Evolutionary conservation across 2,329 filamentous ascomycete species (phyloP).

Genomic region (Trichoderma harzianum): DNA sequence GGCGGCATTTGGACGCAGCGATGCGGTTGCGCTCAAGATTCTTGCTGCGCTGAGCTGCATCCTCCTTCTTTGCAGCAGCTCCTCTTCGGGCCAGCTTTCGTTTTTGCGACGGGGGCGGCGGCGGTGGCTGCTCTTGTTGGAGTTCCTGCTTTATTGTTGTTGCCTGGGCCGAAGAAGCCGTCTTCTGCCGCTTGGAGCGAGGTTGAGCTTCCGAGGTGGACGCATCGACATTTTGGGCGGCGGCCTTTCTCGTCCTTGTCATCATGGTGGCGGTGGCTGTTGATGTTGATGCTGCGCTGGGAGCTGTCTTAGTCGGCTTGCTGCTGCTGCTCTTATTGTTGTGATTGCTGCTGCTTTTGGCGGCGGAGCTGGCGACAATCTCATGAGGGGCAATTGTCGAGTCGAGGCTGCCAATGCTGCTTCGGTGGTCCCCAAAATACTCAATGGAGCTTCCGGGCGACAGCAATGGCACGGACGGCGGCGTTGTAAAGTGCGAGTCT

Average conservation of each 20-base stretch:
- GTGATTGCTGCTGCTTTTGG: background rate
- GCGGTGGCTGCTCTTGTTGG: background rate
- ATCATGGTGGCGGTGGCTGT: background rate
- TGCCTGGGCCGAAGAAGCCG: background rate
- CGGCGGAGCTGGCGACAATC: background rate
- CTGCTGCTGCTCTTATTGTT: background rate
- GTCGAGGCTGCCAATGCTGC: conserved; percentile 12
- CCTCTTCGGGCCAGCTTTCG: background rate
- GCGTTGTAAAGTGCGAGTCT: conserved; percentile 13
- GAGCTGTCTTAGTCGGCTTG: background rate
- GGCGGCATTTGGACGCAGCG: conserved; percentile 70
- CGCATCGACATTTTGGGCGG: background rate
- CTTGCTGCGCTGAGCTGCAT: conserved; percentile 42
- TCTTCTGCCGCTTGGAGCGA: conserved; percentile 13
- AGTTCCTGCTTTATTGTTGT: background rate
- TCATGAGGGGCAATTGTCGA: conserved; percentile 6
- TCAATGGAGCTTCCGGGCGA: conserved; percentile 17
- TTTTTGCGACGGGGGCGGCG: background rate
- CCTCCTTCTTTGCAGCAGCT: background rate
- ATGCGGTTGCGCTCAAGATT: conserved; percentile 69
- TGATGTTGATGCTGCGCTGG: background rate
- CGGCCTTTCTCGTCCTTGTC: conserved; percentile 1
- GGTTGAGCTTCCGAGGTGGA: background rate
- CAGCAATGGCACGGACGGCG: background rate
- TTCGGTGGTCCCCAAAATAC: conserved; percentile 12